Evolutionary conservation across 1,284 basidiomycete species (phyloP), one percentile per base, ranked within the genome.

Genomic region (Vanrija sp.): DNA sequence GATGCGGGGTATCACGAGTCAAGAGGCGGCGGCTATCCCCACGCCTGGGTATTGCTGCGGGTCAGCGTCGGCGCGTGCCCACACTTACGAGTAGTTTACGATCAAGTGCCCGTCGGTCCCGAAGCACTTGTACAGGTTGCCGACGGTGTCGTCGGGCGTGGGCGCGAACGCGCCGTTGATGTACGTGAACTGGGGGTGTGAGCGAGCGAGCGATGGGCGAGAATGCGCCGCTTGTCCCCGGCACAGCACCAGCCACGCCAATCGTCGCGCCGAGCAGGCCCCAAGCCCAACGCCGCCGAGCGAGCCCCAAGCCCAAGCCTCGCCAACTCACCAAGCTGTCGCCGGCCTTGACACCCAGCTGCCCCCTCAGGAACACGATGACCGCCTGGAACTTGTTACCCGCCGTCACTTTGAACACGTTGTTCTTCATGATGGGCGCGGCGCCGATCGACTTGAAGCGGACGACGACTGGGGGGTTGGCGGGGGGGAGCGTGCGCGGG

Each of bases 381-480:
- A 98, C 95, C 1, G 92, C 89, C 71, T 96, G 92, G 69, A 98
- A 98, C 50, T 88, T 82, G 75, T 97, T 95, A 45, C 88, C 87
- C 5, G 93, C 89, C 0, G 92, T 94, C 64, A 98, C 95, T 79
- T 95, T 95, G 83, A 93, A 97, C 71, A 95, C 89, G 77, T 97
- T 97, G 78, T 95, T 89, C 78, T 89, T 95, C 93, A 98, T 96
- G 66, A 98, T 94, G 1, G 95, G 95, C 0, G 94, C 94, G 63
- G 94, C 94, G 41, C 95, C 95, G n/a, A 96, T 91, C 1, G 94
- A 93, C 72, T 96, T 97, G 84, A 98, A 98, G 38, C 92, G 85
- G 9, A 98, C 92, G 53, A 98, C 88, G 51, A 98, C 94, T 97
- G 71, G 35, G 37, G 12, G 37, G 20, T 15, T 20, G 22, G 31